phyloP scores from a whole-genome alignment of 495 filamentous ascomycete genomes.

The Platismatia glauca region DNA sequence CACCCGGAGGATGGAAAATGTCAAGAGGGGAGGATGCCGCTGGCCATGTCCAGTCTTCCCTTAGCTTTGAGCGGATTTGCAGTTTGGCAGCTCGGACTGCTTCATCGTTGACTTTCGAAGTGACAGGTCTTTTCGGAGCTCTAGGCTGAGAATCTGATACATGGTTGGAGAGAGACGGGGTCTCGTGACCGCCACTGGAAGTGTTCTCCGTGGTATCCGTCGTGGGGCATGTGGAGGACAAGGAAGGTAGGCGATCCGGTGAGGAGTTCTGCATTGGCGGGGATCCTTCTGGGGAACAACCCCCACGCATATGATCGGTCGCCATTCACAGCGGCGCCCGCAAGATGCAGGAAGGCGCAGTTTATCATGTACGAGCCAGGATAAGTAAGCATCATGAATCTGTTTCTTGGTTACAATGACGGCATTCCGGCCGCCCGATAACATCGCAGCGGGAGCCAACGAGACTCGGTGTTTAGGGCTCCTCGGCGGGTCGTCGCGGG shows the following conservation, averaged over 20 bases:
- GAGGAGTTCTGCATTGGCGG: constrained; percentile 10
- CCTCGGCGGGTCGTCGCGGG: neutral
- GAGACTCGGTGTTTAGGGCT: neutral
- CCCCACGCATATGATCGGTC: constrained; percentile 5
- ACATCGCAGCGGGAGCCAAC: neutral
- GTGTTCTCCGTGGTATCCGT: constrained; percentile 4
- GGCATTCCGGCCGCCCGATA: neutral
- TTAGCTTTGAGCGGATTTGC: constrained; percentile 24
- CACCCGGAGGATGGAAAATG: constrained; percentile 20
- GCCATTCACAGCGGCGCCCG: neutral
- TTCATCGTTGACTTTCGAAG: constrained; percentile 29
- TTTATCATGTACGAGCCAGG: neutral
- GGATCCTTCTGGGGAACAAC: neutral
- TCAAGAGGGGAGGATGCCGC: constrained; percentile 14
- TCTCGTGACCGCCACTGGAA: constrained; percentile 4
- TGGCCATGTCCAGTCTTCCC: constrained; percentile 16
- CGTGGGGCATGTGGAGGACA: constrained; percentile 18
- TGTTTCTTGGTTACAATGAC: neutral
- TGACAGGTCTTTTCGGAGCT: constrained; percentile 8
- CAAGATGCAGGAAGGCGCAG: neutral
- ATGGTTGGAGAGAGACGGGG: constrained; percentile 1
- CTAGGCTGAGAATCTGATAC: neutral
- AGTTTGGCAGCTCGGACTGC: constrained; percentile 27
- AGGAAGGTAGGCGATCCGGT: constrained; percentile 16
- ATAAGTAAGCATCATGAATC: neutral